Conservation (phyloP, 1,139 yeast species). For the Hemisphaericaspora subhashii region DNA sequence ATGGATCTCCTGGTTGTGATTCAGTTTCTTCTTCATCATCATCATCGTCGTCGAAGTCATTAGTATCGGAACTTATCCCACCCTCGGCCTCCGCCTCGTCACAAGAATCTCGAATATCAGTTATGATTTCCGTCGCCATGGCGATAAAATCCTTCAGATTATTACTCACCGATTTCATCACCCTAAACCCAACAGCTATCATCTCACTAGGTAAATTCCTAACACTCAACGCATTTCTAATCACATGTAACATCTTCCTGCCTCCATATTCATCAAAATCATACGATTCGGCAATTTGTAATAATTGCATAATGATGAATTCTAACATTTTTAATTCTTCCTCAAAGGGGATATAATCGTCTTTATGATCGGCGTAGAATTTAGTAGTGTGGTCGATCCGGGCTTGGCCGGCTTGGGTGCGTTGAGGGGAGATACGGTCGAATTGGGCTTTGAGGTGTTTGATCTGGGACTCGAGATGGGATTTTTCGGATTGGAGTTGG, state of each 20-base stretch:
- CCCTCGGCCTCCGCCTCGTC: constrained; percentile 30
- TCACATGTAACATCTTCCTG: constrained; percentile 71
- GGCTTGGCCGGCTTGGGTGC: background rate
- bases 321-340: constrained; percentile 58
- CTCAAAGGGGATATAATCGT: constrained; percentile 19
- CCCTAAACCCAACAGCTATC: constrained; percentile 58
- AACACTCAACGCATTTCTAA: constrained; percentile 60
- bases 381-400: constrained; percentile 4
- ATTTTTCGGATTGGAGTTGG: constrained; percentile 1
- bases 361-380: constrained; percentile 18
- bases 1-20: no score
- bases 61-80: constrained; percentile 21
- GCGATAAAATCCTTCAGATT: constrained; percentile 83
- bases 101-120: constrained; percentile 76
- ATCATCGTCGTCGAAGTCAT: constrained; percentile 26
- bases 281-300: constrained; percentile 65
- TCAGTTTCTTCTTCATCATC: constrained; percentile 20
- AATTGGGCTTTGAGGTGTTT: constrained; percentile 16
- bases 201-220: constrained; percentile 56
- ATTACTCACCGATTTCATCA: constrained; percentile 68
- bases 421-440: constrained; percentile 12
- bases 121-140: constrained; percentile 81
- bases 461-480: constrained; percentile 1
- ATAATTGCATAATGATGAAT: constrained; percentile 72
- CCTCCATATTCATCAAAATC: constrained; percentile 92